Evolutionary conservation across 2,329 filamentous ascomycete genomes (phyloP), one percentile per base, ranked within the genome.

Genomic region (Penicillium sp.): DNA sequence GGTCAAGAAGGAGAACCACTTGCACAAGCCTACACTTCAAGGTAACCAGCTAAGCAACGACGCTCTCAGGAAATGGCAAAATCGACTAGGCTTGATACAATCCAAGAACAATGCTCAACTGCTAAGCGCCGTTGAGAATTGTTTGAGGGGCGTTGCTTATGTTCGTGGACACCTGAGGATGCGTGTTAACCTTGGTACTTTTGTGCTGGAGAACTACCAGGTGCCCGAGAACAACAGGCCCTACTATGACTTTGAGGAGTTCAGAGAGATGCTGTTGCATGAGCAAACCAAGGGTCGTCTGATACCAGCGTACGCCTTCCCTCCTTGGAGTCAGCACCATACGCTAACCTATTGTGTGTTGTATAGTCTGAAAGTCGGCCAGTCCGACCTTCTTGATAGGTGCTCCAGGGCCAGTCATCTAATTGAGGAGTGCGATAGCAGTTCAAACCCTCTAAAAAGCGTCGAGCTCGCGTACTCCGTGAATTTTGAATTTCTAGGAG

Each of bases 101-200:
- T 65, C 67, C 6, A 73, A 70, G 56, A 78, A 79, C 58, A 69
- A 73, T 26, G 61, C 55, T 44, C 72, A 69, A 35, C 60, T 78
- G 38, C 69, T 72, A 31, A 70, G 64, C 7, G 70, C 72, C 0
- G 63, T 79, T 49, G 70, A 74, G 45, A 64, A 64, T 26, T 74
- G 72, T 17, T 66, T 80, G 21, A 70, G 69, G 31, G 69, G 70
- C 8, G 66, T 78, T 54, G 67, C 71, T 5, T 72, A 72, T 49
- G 69, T 76, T 19, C 70, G 72, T 53, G 73, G 75, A 30, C 72
- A 76, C 60, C 62, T 79, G 38, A 76, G 76, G 11, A 78, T 82
- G 76, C 73, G 79, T 45, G 72, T 79, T 2, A 77, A 77, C 26
- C 75, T 82, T 52, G 80, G 80, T 5, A 71, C 73, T 3, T 77